Percentiles rank a stretch among this genome's conserved stretches.
These are phyloP conservation scores for Pseudocohnilembus persalinus DNA, from an alignment of 169 alveolate species.

Conservation along the genomic window DNA sequence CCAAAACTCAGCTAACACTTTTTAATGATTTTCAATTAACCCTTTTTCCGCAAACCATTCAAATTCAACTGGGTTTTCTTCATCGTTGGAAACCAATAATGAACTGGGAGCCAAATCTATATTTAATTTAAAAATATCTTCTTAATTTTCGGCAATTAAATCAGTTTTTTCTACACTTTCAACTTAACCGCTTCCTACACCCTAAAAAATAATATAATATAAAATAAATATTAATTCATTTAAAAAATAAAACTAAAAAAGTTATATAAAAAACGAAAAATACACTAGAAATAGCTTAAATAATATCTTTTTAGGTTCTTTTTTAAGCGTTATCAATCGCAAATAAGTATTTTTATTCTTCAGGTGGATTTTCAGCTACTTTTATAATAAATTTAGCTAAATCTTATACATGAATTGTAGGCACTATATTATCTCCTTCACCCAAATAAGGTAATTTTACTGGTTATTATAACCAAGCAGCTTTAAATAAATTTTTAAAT, in stretches of 20 bases:
- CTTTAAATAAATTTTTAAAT: constrained; percentile 73
- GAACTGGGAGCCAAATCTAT: constrained; percentile 67
- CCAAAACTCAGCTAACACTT: constrained; percentile 82
- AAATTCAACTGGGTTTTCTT: constrained; percentile 73
- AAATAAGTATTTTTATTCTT: constrained; percentile 71
- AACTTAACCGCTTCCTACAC: constrained; percentile 81
- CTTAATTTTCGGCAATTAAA: constrained; percentile 33
- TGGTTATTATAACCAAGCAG: constrained; percentile 79
- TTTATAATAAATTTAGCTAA: constrained; percentile 73
- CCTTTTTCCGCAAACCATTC: constrained; percentile 87
- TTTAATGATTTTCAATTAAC: constrained; percentile 67
- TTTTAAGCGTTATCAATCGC: constrained; percentile 83
- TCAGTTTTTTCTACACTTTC: constrained; percentile 44
- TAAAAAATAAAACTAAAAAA: too few species aligned
- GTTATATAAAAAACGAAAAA: too few species aligned
- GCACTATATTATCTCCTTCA: constrained; percentile 82
- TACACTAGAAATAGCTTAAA: constrained; percentile 46
- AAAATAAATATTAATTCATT: too few species aligned
- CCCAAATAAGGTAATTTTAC: constrained; percentile 62
- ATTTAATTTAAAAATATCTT: constrained; percentile 66
- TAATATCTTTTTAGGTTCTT: constrained; percentile 69
- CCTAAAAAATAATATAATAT: constrained; percentile 57
- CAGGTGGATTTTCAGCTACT: constrained; percentile 75
- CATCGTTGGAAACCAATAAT: constrained; percentile 62
- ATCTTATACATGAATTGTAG: constrained; percentile 88